Conservation (phyloP, 1,284 basidiomycete genomes). For the Trametes versicolor region DNA sequence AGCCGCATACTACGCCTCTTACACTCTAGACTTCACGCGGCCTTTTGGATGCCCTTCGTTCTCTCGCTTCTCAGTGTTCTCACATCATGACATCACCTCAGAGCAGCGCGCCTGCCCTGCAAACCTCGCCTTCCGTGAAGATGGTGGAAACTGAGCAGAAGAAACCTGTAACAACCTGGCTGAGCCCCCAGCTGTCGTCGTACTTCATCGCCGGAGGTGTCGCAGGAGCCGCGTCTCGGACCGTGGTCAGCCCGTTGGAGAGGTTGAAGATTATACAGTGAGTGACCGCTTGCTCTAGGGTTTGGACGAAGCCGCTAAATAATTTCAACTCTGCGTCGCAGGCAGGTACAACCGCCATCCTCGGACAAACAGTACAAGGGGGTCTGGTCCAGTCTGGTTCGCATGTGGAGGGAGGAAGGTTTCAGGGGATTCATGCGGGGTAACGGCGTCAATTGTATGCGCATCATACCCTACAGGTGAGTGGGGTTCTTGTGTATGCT, state of each 20-base stretch:
- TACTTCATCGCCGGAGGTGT: constrained; percentile 82
- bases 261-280: constrained; percentile 96
- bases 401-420: constrained; percentile 96
- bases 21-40: background rate
- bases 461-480: constrained; percentile 83
- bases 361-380: constrained; percentile 79
- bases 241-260: constrained; percentile 92
- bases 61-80: constrained; percentile 26
- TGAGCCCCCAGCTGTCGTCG: constrained; percentile 71
- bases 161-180: constrained; percentile 36
- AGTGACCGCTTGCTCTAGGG: constrained; percentile 41
- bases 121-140: constrained; percentile 24
- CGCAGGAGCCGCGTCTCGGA: constrained; percentile 86
- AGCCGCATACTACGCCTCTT: background rate
- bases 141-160: constrained; percentile 26
- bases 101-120: constrained; percentile 22
- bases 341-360: constrained; percentile 80
- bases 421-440: constrained; percentile 93
- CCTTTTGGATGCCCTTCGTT: constrained; percentile 28
- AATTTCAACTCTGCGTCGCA: constrained; percentile 40
- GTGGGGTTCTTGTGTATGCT: constrained; percentile 11
- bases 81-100: constrained; percentile 36
- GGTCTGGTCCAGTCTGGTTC: constrained; percentile 81
- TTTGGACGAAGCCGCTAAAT: too few relatives aligned
- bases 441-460: constrained; percentile 92